phyloP scores from a whole-genome alignment of 768 basidiomycete species.

The Agrocybe chaxingu region DNA sequence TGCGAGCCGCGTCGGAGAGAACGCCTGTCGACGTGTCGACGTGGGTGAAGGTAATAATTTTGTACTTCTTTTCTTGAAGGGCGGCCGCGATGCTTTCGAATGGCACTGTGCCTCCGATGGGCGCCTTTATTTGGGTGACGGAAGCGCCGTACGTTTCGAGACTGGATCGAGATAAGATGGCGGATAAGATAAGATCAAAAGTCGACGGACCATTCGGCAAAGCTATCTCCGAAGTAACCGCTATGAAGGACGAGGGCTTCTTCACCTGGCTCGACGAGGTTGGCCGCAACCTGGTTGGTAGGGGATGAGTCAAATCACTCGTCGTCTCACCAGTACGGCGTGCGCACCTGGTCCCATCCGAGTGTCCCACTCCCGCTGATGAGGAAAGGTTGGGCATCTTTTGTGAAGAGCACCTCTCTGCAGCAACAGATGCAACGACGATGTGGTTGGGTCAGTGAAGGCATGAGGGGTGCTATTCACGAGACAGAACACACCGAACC shows the following conservation, averaged over 20 bases:
- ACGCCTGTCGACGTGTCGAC: constrained; percentile 94
- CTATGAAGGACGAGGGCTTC: constrained; percentile 80
- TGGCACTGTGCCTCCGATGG: constrained; percentile 74
- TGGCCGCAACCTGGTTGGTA: constrained; percentile 68
- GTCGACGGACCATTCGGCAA: constrained; percentile 70
- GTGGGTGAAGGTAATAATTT: constrained; percentile 89
- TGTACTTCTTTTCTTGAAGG: constrained; percentile 78
- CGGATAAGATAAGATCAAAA: background rate
- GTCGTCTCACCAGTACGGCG: background rate
- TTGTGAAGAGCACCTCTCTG: constrained; percentile 77
- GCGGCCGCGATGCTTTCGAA: constrained; percentile 60
- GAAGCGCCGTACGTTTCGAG: constrained; percentile 86
- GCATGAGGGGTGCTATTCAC: background rate
- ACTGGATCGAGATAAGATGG: constrained; percentile 31
- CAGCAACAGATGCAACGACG: constrained; percentile 5
- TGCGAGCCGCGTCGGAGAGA: constrained; percentile 75
- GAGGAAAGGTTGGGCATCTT: constrained; percentile 83
- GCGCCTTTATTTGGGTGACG: constrained; percentile 80
- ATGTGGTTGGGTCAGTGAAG: background rate
- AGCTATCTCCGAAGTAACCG: constrained; percentile 94
- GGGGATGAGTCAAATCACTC: constrained; percentile 1
- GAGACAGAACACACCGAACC: constrained; percentile 50
- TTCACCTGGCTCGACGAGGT: constrained; percentile 82
- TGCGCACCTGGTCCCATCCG: constrained; percentile 88
- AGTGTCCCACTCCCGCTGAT: constrained; percentile 94